A percentile compares a stretch with the other conserved stretches of the same genome.
phyloP scores from a whole-genome alignment of 2,329 filamentous ascomycete species.

The Passalora sequoiae region DNA sequence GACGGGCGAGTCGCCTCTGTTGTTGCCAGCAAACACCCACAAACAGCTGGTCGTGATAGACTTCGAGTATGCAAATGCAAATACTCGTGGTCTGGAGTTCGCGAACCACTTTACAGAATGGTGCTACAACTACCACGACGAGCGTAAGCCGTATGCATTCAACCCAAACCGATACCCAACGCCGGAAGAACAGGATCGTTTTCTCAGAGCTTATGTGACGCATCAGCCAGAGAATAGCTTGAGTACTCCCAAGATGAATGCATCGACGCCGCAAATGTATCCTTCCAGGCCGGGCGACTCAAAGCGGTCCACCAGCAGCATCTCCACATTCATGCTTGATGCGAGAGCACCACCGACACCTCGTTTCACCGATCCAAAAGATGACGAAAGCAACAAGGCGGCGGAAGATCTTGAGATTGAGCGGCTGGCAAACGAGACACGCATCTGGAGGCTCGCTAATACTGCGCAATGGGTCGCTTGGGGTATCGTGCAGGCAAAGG shows the following conservation, averaged over 20 bases:
- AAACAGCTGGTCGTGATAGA: conserved; percentile 97
- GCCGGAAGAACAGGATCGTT: conserved; percentile 73
- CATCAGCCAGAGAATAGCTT: conserved; percentile 66
- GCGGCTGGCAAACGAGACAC: conserved; percentile 69
- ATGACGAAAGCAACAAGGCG: conserved; percentile 48
- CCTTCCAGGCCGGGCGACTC: conserved; percentile 30
- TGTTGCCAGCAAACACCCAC: conserved; percentile 86
- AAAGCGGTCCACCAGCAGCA: conserved; percentile 35
- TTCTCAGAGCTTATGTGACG: conserved; percentile 79
- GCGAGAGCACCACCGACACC: conserved; percentile 41
- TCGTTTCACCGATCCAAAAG: conserved; percentile 11
- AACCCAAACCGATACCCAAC: conserved; percentile 68
- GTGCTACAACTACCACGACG: conserved; percentile 94
- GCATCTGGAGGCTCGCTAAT: conserved; percentile 81
- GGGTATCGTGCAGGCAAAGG: conserved; percentile 92
- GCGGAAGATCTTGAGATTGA: conserved; percentile 61
- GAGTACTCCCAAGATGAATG: conserved; percentile 34
- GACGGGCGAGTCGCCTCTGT: conserved; percentile 69
- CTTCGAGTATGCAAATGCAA: conserved; percentile 93
- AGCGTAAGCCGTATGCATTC: conserved; percentile 57
- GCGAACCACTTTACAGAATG: conserved; percentile 98
- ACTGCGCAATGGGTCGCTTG: conserved; percentile 90
- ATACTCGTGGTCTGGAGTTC: conserved; percentile 81
- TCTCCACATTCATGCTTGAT: conserved; percentile 74
- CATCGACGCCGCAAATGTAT: conserved; percentile 21